Evolutionary conservation across 2,329 filamentous ascomycete genomes (phyloP), one percentile per base, ranked within the genome.

Genomic region (Pestalotiopsis sp.): DNA sequence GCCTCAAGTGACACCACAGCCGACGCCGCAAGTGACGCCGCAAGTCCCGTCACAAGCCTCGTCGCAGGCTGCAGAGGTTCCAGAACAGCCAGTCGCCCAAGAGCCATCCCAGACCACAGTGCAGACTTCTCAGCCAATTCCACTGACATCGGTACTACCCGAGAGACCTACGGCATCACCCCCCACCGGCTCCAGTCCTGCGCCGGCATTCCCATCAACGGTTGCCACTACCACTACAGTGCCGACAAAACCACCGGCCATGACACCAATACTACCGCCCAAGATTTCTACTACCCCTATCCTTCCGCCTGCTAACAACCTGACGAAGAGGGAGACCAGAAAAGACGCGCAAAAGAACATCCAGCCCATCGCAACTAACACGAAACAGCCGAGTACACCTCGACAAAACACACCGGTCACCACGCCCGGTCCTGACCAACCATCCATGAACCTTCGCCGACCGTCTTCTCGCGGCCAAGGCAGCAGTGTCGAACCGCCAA

Each of bases 391-490:
- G 52, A 66, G 31, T n/a, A 71, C 68, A 58, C 76, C 77, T 70
- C 73, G 74, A 52, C 69, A 71, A 41, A 78, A 75, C 64, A 78
- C 76, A 23, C 77, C 76, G 14, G 69, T 69, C 31, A 69, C 83
- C 25, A 80, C 80, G 6, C 79, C 81, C 17, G 79, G 74, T 25
- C 78, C 78, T 20, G 85, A 86, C 66, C 72, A 76, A 2, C 74
- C 76, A 31, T 70, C 73, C 39, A 71, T 74, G 12, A 67, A 73
- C 17, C 68, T 73, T 52, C 84, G 85, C 41, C 84, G 86, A 41
- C 86, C 87, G 2, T 76, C 79, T 39, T 88, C 87, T 58, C 82
- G 86, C 76, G 86, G 86, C 55, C 87, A 87, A 74, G 82, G 84
- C 68, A 75, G 80, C 69, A 88, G 84, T 73, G 83, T 85, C 74